Conservation (phyloP, 305 asterid genomes). For the Fraxinus nigra region DNA sequence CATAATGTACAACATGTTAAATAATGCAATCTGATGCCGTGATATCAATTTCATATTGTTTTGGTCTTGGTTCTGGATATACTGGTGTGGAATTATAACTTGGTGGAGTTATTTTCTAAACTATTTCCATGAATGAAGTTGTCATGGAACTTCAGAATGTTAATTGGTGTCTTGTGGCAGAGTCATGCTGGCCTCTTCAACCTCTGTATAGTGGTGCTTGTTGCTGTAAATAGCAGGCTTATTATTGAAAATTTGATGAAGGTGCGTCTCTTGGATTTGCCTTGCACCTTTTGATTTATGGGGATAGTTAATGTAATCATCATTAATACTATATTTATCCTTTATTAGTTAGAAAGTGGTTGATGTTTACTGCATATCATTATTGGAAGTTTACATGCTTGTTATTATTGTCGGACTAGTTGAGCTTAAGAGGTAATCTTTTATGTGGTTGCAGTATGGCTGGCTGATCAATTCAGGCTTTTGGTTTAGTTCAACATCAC, state of each 20-base stretch:
- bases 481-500: slow-evolving; percentile 86
- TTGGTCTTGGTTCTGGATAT: not conserved
- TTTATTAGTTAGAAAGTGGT: slow-evolving; percentile 13
- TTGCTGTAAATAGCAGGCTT: slow-evolving; percentile 94
- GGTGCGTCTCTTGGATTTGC: slow-evolving; percentile 40
- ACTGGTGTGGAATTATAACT: not conserved
- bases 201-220: slow-evolving; percentile 97
- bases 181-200: slow-evolving; percentile 99
- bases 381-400: not conserved
- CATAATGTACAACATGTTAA: not conserved
- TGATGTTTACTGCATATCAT: slow-evolving; percentile 8
- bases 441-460: slow-evolving; percentile 72
- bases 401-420: not conserved
- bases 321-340: not conserved
- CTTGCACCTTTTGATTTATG: slow-evolving; percentile 4
- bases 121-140: slow-evolving; percentile 8
- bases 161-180: slow-evolving; percentile 51
- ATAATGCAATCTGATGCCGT: not conserved
- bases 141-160: not conserved
- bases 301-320: slow-evolving; percentile 1
- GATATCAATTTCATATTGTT: not conserved
- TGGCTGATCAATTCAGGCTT: slow-evolving; percentile 77
- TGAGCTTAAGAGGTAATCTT: slow-evolving; percentile 10
- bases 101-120: not conserved
- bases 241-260: slow-evolving; percentile 96